These are phyloP conservation scores for Datura wrightii DNA, from an alignment of 257 asterid genomes.

Conservation along the genomic window DNA sequence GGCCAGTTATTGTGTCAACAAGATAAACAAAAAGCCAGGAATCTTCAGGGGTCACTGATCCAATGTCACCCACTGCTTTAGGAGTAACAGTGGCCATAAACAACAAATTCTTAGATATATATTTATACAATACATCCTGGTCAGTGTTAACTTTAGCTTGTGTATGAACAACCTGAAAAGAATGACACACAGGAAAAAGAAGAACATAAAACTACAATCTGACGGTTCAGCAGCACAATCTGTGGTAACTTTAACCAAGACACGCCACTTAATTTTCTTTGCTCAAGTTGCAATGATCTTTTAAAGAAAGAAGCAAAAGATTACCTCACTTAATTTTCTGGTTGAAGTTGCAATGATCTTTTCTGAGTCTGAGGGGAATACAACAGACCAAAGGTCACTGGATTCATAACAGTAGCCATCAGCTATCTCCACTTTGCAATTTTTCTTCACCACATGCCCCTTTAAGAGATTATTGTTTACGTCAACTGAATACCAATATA, in stretches of 20 bases:
- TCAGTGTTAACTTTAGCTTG: slow-evolving; percentile 91
- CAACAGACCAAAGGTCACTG: slow-evolving; percentile 82
- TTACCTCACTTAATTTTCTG: slow-evolving; percentile 83
- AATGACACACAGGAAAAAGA: slow-evolving; percentile 30
- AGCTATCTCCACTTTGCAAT: slow-evolving; percentile 50
- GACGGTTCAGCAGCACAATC: slow-evolving; percentile 32
- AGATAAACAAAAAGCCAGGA: slow-evolving; percentile 80
- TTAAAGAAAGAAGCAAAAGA: slow-evolving; percentile 24
- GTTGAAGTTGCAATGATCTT: slow-evolving; percentile 77
- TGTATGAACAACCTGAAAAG: slow-evolving; percentile 87
- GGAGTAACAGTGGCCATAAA: slow-evolving; percentile 91
- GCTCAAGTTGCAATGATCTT: slow-evolving; percentile 1
- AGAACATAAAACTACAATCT: slow-evolving; percentile 27
- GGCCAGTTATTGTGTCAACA: slow-evolving; percentile 91
- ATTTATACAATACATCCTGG: slow-evolving; percentile 96
- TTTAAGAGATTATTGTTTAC: slow-evolving; percentile 61
- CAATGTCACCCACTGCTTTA: slow-evolving; percentile 81
- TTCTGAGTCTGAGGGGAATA: slow-evolving; percentile 88
- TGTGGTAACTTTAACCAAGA: background rate
- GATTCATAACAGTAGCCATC: slow-evolving; percentile 75
- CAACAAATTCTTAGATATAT: slow-evolving; percentile 80
- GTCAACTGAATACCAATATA: slow-evolving; percentile 88
- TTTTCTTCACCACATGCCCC: slow-evolving; percentile 76
- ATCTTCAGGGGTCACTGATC: slow-evolving; percentile 93
- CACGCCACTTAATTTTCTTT: background rate